phyloP scores from a whole-genome alignment of 176 grass and related monocot genomes.

The Themeda triandra region DNA sequence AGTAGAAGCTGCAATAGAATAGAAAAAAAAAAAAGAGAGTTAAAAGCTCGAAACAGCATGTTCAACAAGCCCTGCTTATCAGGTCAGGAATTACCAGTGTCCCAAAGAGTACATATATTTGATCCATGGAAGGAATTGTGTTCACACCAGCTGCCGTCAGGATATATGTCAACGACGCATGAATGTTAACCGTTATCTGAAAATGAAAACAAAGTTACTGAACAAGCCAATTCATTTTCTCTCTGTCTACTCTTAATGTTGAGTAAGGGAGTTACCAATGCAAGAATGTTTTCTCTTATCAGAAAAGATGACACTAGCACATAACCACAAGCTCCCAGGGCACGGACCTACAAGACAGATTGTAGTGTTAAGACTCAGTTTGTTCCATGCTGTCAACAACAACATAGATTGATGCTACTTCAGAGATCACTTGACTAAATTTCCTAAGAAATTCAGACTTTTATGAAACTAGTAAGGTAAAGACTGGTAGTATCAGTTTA shows the following conservation, averaged over 20 bases:
- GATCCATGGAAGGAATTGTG: conserved; percentile 72
- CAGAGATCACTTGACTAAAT: not conserved
- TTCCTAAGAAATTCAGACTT: not conserved
- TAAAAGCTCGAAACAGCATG: not conserved
- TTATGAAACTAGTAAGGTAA: not conserved
- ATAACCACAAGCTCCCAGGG: conserved; percentile 77
- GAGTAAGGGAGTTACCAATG: conserved; percentile 58
- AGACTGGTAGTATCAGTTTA: not conserved
- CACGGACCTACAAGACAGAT: conserved; percentile 54
- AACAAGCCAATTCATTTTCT: conserved; percentile 4
- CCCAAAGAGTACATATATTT: conserved; percentile 85
- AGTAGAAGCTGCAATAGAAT: conserved; percentile 63
- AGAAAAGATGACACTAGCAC: conserved; percentile 87
- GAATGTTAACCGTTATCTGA: conserved; percentile 93
- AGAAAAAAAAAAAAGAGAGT: conserved; percentile 6
- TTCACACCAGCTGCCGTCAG: conserved; percentile 68
- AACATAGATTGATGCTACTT: not conserved
- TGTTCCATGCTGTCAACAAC: not conserved
- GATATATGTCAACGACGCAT: conserved; percentile 78
- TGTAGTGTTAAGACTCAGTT: conserved; percentile 17
- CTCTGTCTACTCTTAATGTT: conserved; percentile 2
- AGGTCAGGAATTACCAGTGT: conserved; percentile 60
- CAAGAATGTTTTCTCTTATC: conserved; percentile 93
- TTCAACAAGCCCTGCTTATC: not conserved
- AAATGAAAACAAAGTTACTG: conserved; percentile 22